A percentile compares a stretch with the other conserved stretches of the same genome.
These are phyloP conservation scores for Calonectria hongkongensis DNA, from an alignment of 2,329 filamentous ascomycete genomes.

Conservation along the genomic window DNA sequence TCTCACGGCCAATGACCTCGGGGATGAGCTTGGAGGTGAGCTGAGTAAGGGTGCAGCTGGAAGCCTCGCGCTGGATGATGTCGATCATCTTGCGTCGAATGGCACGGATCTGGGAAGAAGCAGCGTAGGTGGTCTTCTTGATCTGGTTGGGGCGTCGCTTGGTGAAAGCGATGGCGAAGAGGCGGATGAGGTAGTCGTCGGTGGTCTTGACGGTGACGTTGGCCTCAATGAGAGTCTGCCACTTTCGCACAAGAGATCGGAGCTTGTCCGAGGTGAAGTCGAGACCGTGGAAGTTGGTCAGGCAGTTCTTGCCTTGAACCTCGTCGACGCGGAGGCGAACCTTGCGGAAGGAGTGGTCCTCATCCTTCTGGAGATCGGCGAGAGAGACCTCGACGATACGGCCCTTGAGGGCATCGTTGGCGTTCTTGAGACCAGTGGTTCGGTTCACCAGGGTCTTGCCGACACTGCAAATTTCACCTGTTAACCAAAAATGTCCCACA, in stretches of 20 bases:
- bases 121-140: conserved; percentile 99
- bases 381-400: conserved; percentile 99
- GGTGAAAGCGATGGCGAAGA: conserved; percentile 99
- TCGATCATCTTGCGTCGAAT: conserved; percentile 99
- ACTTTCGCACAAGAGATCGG: conserved; percentile 98
- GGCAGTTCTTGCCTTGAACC: conserved; percentile 99
- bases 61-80: conserved; percentile 97
- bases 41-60: conserved; percentile 95
- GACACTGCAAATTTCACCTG: conserved; percentile 78
- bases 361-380: conserved; percentile 99
- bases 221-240: conserved; percentile 99
- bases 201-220: conserved; percentile 99
- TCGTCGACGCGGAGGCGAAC: conserved; percentile 99
- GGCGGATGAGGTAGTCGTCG: conserved; percentile 98
- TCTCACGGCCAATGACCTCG: conserved; percentile 99
- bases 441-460: conserved; percentile 99
- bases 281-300: conserved; percentile 99
- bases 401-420: conserved; percentile 99
- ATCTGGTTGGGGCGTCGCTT: conserved; percentile 99
- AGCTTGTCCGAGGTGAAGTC: conserved; percentile 99
- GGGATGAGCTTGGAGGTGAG: conserved; percentile 99
- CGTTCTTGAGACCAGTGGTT: conserved; percentile 99
- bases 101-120: conserved; percentile 95
- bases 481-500: conserved; percentile 46
- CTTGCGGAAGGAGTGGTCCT: conserved; percentile 99